Percentiles rank a stretch among this genome's conserved stretches.
Evolutionary conservation across 768 basidiomycete genomes (phyloP).

Genomic region (Russula sp.): DNA sequence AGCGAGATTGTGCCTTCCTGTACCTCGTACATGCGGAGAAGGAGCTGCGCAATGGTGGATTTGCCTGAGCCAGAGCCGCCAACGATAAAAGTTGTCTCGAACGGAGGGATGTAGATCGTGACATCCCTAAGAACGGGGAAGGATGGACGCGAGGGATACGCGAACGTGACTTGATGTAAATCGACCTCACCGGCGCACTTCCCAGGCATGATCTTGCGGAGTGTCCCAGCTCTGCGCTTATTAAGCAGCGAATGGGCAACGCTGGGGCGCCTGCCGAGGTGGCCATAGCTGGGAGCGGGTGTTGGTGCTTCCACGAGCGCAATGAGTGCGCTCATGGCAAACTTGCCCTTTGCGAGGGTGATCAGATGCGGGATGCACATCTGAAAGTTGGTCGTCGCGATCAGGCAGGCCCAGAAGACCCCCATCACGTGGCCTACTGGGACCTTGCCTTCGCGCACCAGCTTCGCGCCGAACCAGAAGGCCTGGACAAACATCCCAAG

Average conservation of each 20-base stretch:
- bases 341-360: constrained; percentile 74
- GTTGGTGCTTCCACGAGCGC: constrained; percentile 46
- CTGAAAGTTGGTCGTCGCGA: constrained; percentile 84
- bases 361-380: constrained; percentile 81
- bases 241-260: constrained; percentile 25
- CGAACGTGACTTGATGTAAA: constrained; percentile 55
- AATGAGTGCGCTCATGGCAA: constrained; percentile 64
- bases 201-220: constrained; percentile 62
- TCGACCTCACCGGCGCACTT: constrained; percentile 67
- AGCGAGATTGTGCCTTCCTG: constrained; percentile 60
- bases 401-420: constrained; percentile 97
- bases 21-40: constrained; percentile 69
- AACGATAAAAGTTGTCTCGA: constrained; percentile 74
- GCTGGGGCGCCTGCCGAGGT: constrained; percentile 23
- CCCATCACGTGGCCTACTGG: constrained; percentile 80
- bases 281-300: constrained; percentile 19
- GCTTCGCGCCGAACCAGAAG: constrained; percentile 91
- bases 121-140: constrained; percentile 53
- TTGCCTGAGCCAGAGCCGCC: constrained; percentile 77
- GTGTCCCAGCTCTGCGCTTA: constrained; percentile 34
- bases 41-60: constrained; percentile 58
- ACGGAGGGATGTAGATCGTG: constrained; percentile 61
- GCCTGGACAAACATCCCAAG: constrained; percentile 94
- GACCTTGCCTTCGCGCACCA: constrained; percentile 73
- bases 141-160: constrained; percentile 67